These are phyloP conservation scores for Wickerhamomyces strasburgensis DNA, from an alignment of 805 yeast species.

Conservation along the genomic window DNA sequence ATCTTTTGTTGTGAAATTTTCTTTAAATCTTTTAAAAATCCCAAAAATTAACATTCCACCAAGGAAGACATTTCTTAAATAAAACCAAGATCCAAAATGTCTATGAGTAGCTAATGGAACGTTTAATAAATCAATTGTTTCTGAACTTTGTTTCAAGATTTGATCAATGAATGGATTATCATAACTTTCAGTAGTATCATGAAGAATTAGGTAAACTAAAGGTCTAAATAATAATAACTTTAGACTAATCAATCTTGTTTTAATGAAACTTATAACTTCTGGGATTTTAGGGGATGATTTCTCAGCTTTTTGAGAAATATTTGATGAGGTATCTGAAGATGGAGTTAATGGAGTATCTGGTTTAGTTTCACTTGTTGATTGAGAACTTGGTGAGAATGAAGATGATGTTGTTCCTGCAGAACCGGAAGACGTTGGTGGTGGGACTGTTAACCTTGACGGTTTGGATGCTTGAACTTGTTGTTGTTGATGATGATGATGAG, in stretches of 20 bases:
- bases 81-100: constrained; percentile 26
- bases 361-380: background rate
- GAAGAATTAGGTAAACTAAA: constrained; percentile 14
- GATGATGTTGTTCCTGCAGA: background rate
- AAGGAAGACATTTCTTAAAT: constrained; percentile 14
- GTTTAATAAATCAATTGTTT: constrained; percentile 18
- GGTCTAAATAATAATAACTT: constrained; percentile 21
- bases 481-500: constrained; percentile 1
- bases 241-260: constrained; percentile 19
- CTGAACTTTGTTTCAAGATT: constrained; percentile 15
- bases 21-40: constrained; percentile 11
- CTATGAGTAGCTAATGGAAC: constrained; percentile 22
- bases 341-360: constrained; percentile 9
- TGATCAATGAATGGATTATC: constrained; percentile 14
- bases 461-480: too few relatives aligned
- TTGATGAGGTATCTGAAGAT: constrained; percentile 11
- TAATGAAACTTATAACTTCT: constrained; percentile 20
- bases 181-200: constrained; percentile 11
- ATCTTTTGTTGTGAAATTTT: constrained; percentile 7
- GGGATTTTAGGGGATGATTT: constrained; percentile 10
- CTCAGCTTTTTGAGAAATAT: constrained; percentile 9
- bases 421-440: too few relatives aligned
- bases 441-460: too few relatives aligned
- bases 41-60: constrained; percentile 7
- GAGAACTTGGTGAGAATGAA: background rate